Evolutionary conservation across 1,284 basidiomycete species (phyloP).

Genomic region (Fistulina hepatica): DNA sequence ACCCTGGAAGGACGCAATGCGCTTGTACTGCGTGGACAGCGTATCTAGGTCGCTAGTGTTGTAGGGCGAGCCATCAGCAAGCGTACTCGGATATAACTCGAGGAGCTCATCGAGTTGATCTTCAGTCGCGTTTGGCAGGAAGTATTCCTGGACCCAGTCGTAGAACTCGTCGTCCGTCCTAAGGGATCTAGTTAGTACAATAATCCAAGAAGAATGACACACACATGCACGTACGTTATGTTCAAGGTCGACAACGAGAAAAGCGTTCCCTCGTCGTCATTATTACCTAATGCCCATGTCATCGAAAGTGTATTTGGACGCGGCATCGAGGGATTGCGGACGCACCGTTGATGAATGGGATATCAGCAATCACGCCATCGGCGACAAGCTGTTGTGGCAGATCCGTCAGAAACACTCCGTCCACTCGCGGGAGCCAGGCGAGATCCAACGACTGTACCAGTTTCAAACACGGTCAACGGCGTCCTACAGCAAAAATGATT

Average conservation of each 20-base stretch:
- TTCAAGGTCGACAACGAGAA: constrained; percentile 23
- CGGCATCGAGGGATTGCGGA: not conserved
- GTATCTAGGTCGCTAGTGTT: constrained; percentile 11
- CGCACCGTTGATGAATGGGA: constrained; percentile 27
- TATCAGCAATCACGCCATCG: constrained; percentile 24
- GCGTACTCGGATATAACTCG: constrained; percentile 6
- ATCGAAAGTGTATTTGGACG: not conserved
- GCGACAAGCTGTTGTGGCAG: constrained; percentile 22
- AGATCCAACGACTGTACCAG: constrained; percentile 19
- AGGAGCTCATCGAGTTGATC: constrained; percentile 1
- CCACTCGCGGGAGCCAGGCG: constrained; percentile 30
- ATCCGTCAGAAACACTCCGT: constrained; percentile 29
- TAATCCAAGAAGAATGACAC: too few species aligned
- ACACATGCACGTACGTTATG: too few species aligned
- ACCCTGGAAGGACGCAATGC: constrained; percentile 12
- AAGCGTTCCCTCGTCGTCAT: constrained; percentile 31
- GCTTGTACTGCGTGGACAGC: constrained; percentile 13
- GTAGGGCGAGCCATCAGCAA: constrained; percentile 11
- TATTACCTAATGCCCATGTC: constrained; percentile 15
- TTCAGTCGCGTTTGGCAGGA: constrained; percentile 8
- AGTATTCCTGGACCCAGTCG: constrained; percentile 5
- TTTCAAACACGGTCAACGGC: constrained; percentile 27
- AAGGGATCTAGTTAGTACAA: too few species aligned
- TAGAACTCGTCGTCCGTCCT: constrained; percentile 10
- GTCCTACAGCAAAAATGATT: not conserved